Base-by-base conservation (phyloP, 2,329 filamentous ascomycete species). In the Penicillium aurantiogriseum region DNA sequence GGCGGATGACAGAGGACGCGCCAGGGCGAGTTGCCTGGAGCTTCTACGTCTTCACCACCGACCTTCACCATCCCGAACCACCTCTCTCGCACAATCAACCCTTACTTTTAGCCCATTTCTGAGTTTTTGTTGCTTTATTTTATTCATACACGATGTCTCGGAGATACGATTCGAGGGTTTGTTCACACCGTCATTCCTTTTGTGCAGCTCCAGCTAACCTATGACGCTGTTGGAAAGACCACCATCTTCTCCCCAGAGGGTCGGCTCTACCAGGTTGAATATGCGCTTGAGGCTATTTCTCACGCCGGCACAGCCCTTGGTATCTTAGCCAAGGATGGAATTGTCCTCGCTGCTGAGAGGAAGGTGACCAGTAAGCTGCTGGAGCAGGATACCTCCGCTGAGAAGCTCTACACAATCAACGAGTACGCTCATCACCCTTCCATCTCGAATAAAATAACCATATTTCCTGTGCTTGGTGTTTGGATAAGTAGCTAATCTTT, bases 171-270 rank as follows among this genome's bases (percentile, higher is more conserved):
- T 96, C 92, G 73, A 87, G 92, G 82, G 92, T 96, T 83, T 77
- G 88, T 80, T 56, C 36, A 51, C 61, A 55, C 50, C 57, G 56
- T 58, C 58, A 58, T 59, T 40, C 51, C 58, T 56, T 62, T 63
- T 58, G 56, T 61, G 59, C 63, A 72, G 69, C 66, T 72, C 69
- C 64, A 67, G 66, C 68, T 75, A 64, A 77, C 66, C 62, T 70
- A 75, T 69, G 64, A 69, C 68, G 66, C 61, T 67, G 59, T 63
- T 67, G 58, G 44, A 46, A 70, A 96, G 92, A 99, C 94, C 70
- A 99, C 94, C 76, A 99, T 99, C 85, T 99, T 99, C 87, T 99
- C 94, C 60, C 94, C 94, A 59, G 94, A 99, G 81, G 94, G 94
- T 64, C 92, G 94, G 73, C 86, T 99, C 61, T 99, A 99, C 79